Evolutionary conservation across 2,329 filamentous ascomycete species (phyloP).

Genomic region (Aureobasidium mangrovei): DNA sequence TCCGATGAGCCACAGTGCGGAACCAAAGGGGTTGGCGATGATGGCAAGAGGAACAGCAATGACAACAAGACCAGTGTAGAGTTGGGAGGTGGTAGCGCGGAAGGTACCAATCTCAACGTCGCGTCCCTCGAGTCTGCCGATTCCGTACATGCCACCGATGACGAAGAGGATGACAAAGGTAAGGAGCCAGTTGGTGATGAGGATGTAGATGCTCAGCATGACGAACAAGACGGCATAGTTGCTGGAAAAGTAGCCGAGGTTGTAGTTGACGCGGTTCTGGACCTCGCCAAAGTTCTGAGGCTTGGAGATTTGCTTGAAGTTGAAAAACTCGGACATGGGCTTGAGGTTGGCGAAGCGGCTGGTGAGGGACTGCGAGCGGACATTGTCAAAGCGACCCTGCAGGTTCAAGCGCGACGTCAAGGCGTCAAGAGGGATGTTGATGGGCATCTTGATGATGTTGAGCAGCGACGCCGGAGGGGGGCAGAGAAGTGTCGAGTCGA

Average conservation of each 20-base stretch:
- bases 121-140: conserved; percentile 78
- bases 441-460: conserved; percentile 53
- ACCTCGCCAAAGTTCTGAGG: conserved; percentile 83
- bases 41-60: conserved; percentile 78
- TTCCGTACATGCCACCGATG: conserved; percentile 77
- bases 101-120: conserved; percentile 81
- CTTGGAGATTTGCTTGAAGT: conserved; percentile 92
- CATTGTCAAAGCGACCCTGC: conserved; percentile 70
- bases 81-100: conserved; percentile 79
- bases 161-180: conserved; percentile 91
- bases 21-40: conserved; percentile 73
- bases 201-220: conserved; percentile 91
- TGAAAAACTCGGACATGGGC: conserved; percentile 86
- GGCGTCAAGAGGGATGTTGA: conserved; percentile 86
- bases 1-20: conserved; percentile 90
- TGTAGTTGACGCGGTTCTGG: conserved; percentile 93
- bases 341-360: conserved; percentile 86
- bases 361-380: conserved; percentile 69
- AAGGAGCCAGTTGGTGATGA: conserved; percentile 77
- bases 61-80: conserved; percentile 81
- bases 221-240: conserved; percentile 93
- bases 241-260: conserved; percentile 92
- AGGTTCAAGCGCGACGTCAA: conserved; percentile 87
- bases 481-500: neutral
- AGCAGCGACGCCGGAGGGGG: neutral